Evolutionary conservation across 768 basidiomycete genomes (phyloP).

Genomic region (Royoungia palumana): DNA sequence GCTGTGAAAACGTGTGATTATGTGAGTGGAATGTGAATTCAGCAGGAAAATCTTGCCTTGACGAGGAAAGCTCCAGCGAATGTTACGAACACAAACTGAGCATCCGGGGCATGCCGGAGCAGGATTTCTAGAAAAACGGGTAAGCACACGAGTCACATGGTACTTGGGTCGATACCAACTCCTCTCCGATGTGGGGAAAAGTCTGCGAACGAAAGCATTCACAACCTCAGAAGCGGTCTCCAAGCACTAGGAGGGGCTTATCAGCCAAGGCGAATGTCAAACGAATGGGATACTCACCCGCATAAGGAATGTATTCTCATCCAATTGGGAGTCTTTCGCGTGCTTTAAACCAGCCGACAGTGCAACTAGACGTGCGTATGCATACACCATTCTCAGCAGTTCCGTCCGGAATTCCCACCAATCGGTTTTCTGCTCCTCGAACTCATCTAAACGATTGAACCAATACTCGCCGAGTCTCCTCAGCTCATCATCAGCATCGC

Average conservation of each 20-base stretch:
- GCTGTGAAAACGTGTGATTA: constrained; percentile 34
- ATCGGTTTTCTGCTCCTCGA: constrained; percentile 49
- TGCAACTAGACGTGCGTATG: constrained; percentile 66
- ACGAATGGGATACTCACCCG: constrained; percentile 45
- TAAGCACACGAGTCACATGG: neutral
- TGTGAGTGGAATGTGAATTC: neutral
- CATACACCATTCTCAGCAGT: constrained; percentile 57
- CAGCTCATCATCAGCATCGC: constrained; percentile 68
- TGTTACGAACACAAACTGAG: constrained; percentile 73
- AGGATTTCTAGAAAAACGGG: constrained; percentile 41
- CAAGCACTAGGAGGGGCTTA: constrained; percentile 47
- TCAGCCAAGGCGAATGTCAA: neutral
- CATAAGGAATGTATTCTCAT: constrained; percentile 63
- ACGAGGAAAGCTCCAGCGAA: constrained; percentile 82
- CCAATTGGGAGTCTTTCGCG: constrained; percentile 50
- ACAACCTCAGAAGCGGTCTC: constrained; percentile 66
- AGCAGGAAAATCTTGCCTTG: constrained; percentile 35
- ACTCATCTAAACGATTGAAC: constrained; percentile 48
- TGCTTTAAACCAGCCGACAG: constrained; percentile 78
- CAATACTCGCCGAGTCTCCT: constrained; percentile 52
- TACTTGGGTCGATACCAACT: constrained; percentile 35
- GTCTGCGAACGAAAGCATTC: constrained; percentile 53
- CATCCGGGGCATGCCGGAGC: constrained; percentile 73
- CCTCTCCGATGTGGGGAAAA: constrained; percentile 51
- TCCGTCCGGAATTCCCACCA: constrained; percentile 60